Evolutionary conservation across 345 rosid species (phyloP), one percentile per base, ranked within the genome.

Genomic region (Euclidium syriacum): DNA sequence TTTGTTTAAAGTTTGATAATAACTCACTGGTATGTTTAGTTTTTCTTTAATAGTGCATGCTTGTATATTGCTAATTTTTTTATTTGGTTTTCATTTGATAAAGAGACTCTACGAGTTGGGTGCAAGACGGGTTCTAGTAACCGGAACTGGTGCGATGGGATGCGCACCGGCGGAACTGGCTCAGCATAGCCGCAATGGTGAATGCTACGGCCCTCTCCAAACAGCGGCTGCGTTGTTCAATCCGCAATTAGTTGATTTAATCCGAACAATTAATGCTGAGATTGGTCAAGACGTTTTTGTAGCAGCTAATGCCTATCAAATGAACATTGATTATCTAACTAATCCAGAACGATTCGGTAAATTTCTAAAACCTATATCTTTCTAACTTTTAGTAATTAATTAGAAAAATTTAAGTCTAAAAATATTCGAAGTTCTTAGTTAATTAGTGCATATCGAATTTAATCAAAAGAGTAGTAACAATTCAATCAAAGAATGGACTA

Each of bases 81-180:
- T 24, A 8, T 26, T 0, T 33, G 16, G 30, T 52, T n/a, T 26
- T 32, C 10, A 16, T 25, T n/a, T 22, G n/a, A 52, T 67, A 70
- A 74, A 89, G 95, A 88, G 72, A 59, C 49, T 79, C n/a, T 67
- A 89, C 17, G 79, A 83, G 56, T 32, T 92, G 71, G 96, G 98
- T 19, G 89, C 84, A n/a, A 75, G 89, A 6, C 72, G 95, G 52
- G 87, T 86, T 29, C 42, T 91, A 64, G 95, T 91, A 60, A 83
- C 88, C 0, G 96, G 96, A 2, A 91, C 94, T 0, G 98, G 98
- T 49, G 94, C 98, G 6, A 7, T 89, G 42, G 89, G 96, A 0
- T 89, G 98, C 50, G 95, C 79, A 15, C 95, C 94, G 0, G 94
- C 95, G 0, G 91, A 91, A 30, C 58, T 80, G n/a, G 98, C 95